A percentile compares a stretch with the other conserved stretches of the same genome.
phyloP scores from a whole-genome alignment of 2,329 filamentous ascomycete genomes.

The Exophiala xenobiotica region DNA sequence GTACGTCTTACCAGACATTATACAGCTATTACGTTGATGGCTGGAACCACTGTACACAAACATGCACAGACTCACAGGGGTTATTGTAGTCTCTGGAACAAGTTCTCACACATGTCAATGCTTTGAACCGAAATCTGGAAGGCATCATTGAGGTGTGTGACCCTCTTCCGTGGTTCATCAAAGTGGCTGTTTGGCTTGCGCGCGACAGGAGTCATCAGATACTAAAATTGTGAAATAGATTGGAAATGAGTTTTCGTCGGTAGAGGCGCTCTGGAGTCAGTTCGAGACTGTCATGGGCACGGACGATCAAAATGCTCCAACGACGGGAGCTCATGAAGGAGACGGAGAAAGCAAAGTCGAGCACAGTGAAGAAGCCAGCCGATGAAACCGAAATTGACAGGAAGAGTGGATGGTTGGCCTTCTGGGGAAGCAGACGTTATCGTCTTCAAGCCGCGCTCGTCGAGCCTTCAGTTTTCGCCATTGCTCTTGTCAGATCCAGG shows the following conservation, averaged over 20 bases:
- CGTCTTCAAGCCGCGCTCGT: too few relatives aligned
- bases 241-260: slow-evolving; percentile 94
- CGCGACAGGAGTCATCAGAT: neutral
- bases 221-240: slow-evolving; percentile 53
- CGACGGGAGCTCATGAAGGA: slow-evolving; percentile 11
- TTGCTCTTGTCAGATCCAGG: too few relatives aligned
- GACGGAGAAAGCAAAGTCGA: neutral
- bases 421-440: too few relatives aligned
- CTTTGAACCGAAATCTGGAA: slow-evolving; percentile 87
- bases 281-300: slow-evolving; percentile 96
- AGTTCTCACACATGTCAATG: slow-evolving; percentile 93
- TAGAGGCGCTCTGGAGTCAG: slow-evolving; percentile 94
- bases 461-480: neutral
- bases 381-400: neutral
- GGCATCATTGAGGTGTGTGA: slow-evolving; percentile 76
- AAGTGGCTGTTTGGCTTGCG: slow-evolving; percentile 2
- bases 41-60: neutral
- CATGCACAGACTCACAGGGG: neutral
- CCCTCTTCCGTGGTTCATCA: too few relatives aligned
- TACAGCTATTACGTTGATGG: too few relatives aligned
- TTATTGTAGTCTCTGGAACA: slow-evolving; percentile 66
- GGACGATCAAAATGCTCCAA: slow-evolving; percentile 45
- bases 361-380: neutral
- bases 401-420: too few relatives aligned
- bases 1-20: slow-evolving; percentile 12